Evolutionary conservation across 306 rosid genomes (phyloP).

Genomic region (Begonia masoniana): DNA sequence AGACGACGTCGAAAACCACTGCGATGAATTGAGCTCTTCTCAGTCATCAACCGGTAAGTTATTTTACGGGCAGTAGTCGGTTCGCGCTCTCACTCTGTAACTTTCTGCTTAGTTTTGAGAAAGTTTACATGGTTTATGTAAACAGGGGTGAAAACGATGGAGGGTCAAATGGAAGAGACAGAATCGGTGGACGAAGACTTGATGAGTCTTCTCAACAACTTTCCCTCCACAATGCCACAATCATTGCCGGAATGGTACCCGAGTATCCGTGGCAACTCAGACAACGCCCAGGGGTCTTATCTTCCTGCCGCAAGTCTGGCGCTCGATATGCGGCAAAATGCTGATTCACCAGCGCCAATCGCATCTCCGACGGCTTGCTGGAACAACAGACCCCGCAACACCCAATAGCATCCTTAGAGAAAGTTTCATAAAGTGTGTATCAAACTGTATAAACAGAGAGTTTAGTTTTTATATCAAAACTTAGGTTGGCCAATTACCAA

Average conservation of each 20-base stretch:
- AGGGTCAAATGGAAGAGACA: constrained; percentile 36
- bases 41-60: constrained; percentile 32
- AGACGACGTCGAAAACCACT: constrained; percentile 17
- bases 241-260: constrained; percentile 50
- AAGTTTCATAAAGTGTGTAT: too few relatives aligned
- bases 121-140: neutral
- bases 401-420: constrained; percentile 10
- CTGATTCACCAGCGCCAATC: constrained; percentile 4
- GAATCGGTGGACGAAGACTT: constrained; percentile 53
- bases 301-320: constrained; percentile 1
- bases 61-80: neutral
- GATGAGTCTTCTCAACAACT: constrained; percentile 48
- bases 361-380: constrained; percentile 15
- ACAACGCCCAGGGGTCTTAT: constrained; percentile 8
- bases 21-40: constrained; percentile 26
- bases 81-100: too few relatives aligned
- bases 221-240: constrained; percentile 27
- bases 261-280: neutral
- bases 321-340: neutral
- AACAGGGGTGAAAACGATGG: constrained; percentile 27
- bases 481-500: too few relatives aligned
- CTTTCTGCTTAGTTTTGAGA: neutral
- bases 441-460: too few relatives aligned
- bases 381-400: constrained; percentile 48
- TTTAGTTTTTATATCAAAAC: neutral